Evolutionary conservation across 1,139 yeast species (phyloP).

Genomic region (Debaryomyces udenii): DNA sequence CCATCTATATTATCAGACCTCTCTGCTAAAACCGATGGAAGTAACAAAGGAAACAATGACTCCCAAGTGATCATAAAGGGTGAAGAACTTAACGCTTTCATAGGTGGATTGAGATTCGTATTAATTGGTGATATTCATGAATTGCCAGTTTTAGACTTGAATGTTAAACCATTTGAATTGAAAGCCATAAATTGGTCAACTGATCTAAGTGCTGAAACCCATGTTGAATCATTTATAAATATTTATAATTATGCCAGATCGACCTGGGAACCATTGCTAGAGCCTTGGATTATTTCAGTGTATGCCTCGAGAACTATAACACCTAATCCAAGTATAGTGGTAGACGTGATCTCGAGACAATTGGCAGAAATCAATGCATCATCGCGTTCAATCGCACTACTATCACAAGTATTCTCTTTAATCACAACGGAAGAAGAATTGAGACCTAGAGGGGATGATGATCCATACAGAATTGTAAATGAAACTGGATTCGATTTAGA

Average conservation of each 20-base stretch:
- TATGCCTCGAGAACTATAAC: conserved; percentile 58
- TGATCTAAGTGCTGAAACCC: conserved; percentile 72
- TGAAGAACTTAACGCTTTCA: conserved; percentile 68
- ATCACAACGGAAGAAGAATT: conserved; percentile 56
- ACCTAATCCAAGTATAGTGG: conserved; percentile 50
- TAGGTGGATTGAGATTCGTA: conserved; percentile 85
- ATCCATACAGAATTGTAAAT: conserved; percentile 79
- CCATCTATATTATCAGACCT: conserved; percentile 60
- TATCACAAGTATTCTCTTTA: conserved; percentile 67
- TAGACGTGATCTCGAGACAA: conserved; percentile 72
- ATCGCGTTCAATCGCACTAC: conserved; percentile 74
- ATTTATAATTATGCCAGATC: conserved; percentile 90
- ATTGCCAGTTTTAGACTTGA: conserved; percentile 85
- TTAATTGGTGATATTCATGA: conserved; percentile 94
- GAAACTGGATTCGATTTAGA: conserved; percentile 82
- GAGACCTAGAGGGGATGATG: conserved; percentile 75
- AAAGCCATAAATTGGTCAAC: conserved; percentile 89
- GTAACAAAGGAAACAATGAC: conserved; percentile 16
- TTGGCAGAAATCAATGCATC: conserved; percentile 82
- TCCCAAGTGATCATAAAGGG: conserved; percentile 57
- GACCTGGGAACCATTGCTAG: conserved; percentile 94
- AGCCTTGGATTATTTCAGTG: conserved; percentile 82
- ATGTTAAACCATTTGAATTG: conserved; percentile 71
- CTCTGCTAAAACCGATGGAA: conserved; percentile 7
- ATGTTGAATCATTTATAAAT: conserved; percentile 71